Conservation (phyloP, 768 basidiomycete genomes). For the Boletus vermiculosoides region DNA sequence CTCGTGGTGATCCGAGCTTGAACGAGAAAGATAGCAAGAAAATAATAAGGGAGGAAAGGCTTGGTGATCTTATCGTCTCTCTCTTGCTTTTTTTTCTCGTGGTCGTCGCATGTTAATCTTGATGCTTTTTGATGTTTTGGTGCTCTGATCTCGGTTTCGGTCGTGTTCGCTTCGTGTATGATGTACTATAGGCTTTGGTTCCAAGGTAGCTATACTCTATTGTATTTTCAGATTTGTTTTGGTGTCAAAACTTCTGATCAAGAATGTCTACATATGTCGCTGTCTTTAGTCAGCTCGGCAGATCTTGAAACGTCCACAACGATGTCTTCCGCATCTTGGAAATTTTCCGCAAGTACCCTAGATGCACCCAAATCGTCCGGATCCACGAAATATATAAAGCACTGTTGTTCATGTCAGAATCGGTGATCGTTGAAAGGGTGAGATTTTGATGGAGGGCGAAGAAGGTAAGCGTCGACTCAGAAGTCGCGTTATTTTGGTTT, state of each 20-base stretch:
- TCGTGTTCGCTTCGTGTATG: neutral
- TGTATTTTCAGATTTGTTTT: neutral
- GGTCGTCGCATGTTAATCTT: neutral
- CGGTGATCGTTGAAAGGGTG: neutral
- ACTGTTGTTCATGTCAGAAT: constrained; percentile 12
- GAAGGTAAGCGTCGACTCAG: constrained; percentile 6
- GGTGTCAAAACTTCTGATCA: neutral
- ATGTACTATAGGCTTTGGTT: neutral
- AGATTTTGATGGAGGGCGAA: neutral
- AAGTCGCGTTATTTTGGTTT: constrained; percentile 27
- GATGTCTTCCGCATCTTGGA: constrained; percentile 6
- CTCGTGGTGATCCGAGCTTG: too few relatives aligned
- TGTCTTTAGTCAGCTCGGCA: neutral
- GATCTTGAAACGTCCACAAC: neutral
- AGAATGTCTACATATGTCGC: neutral
- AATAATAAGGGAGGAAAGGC: too few relatives aligned
- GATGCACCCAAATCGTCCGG: constrained; percentile 49
- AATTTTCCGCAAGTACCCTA: neutral
- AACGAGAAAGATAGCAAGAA: too few relatives aligned
- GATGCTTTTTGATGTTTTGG: neutral
- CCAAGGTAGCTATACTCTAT: neutral
- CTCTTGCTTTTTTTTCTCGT: neutral
- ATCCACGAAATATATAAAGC: constrained; percentile 55
- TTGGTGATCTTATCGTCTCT: too few relatives aligned
- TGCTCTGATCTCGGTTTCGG: neutral